Evolutionary conservation across 805 yeast species (phyloP), one percentile per base, ranked within the genome.

Genomic region (Candida ipomoeae): DNA sequence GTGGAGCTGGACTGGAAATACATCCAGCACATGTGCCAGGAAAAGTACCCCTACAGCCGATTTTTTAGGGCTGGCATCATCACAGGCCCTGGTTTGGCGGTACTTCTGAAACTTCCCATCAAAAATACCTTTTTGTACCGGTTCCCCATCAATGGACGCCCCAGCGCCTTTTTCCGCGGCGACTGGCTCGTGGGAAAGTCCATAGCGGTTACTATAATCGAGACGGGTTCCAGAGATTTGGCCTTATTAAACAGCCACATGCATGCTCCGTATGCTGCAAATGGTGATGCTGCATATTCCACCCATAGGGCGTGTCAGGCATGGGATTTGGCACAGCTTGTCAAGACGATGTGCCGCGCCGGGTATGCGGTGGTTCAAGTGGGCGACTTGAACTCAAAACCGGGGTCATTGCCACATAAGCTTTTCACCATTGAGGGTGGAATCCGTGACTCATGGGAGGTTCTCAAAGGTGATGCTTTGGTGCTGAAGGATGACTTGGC

Each of bases 181-280:
- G 99, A 94, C 65, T 94, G 97, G 96, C 89, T 81, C 57, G 99
- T 94, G 20, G 99, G 99, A 7, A 94, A 94, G 64, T 79, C 92
- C 7, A 80, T 89, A 17, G 86, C 96, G 0, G 82, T 89, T 3
- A 86, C 96, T 0, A 51, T 68, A 14, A 70, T 94, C 39, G 59
- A 62, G 15, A 68, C 74, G 0, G 71, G 70, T 15, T 70, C 77
- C 1, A 63, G 74, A 5, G 85, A 85, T 5, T 70, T 94, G 38
- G 97, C 95, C 2, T 68, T 94, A 5, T 70, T 94, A 62, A 92
- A 91, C 62, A 84, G 96, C 15, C 99, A 94, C 65, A 85, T 94
- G 94, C 99, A 94, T 67, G 99, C 99, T 1, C 99, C 99, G 0
- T 94, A 94, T 62, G 78, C 94, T 1, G 61, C 69, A 15, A 68